A percentile compares a stretch with the other conserved stretches of the same genome.
These are phyloP conservation scores for Ajuga chamaepitys DNA, from an alignment of 257 asterid genomes.

Conservation along the genomic window DNA sequence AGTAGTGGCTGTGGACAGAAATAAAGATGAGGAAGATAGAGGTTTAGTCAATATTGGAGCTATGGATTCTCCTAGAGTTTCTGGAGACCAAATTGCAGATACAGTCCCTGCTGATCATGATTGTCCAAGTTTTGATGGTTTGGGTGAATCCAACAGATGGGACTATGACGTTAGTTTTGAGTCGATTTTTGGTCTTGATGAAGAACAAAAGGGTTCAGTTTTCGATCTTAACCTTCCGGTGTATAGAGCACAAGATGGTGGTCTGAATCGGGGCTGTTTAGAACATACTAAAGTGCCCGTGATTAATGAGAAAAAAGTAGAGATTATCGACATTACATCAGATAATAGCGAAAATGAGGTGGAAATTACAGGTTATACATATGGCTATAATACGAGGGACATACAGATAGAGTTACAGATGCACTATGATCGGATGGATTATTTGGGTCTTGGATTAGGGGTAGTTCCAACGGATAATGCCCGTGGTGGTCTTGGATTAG, in stretches of 20 bases:
- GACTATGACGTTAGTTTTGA: conserved; percentile 20
- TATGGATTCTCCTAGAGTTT: conserved; percentile 10
- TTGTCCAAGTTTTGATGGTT: conserved; percentile 14
- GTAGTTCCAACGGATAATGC: no score
- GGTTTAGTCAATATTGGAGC: conserved; percentile 21
- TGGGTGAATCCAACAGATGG: conserved; percentile 11
- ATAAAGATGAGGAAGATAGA: conserved; percentile 16
- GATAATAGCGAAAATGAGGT: conserved; percentile 50
- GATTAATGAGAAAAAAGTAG: conserved; percentile 15
- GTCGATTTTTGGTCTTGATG: conserved; percentile 20
- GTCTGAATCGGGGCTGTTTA: conserved; percentile 1
- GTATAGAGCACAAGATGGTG: not conserved
- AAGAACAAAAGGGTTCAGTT: conserved; percentile 12
- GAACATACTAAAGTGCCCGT: conserved; percentile 1
- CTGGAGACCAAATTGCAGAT: conserved; percentile 4
- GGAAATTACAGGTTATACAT: conserved; percentile 23
- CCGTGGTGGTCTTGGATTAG: conserved; percentile 35
- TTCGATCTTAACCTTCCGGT: conserved; percentile 43
- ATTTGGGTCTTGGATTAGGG: conserved; percentile 30
- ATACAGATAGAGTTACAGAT: conserved; percentile 19
- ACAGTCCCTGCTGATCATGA: conserved; percentile 15
- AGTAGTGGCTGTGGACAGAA: conserved; percentile 15
- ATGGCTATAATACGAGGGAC: conserved; percentile 20
- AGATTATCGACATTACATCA: conserved; percentile 34
- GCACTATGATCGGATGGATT: not conserved